These are phyloP conservation scores for Talaromyces sp. DNA, from an alignment of 2,329 filamentous ascomycete species.

Conservation along the genomic window DNA sequence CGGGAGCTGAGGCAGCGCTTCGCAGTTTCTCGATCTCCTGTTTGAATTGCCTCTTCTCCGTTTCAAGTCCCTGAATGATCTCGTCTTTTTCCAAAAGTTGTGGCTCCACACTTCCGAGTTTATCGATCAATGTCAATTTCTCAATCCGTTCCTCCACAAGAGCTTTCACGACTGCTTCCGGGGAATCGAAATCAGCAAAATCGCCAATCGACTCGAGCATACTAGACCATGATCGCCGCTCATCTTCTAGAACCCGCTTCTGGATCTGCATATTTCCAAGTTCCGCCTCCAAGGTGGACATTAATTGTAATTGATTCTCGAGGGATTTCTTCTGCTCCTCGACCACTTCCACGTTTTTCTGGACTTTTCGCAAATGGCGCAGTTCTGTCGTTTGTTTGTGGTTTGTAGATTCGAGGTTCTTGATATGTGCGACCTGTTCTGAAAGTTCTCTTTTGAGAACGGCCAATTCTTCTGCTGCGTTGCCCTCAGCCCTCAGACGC, in stretches of 20 bases:
- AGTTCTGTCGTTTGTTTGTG: slow-evolving; percentile 77
- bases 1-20: slow-evolving; percentile 40
- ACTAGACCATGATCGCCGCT: slow-evolving; percentile 80
- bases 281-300: slow-evolving; percentile 72
- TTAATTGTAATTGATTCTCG: slow-evolving; percentile 71
- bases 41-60: slow-evolving; percentile 64
- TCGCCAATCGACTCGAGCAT: slow-evolving; percentile 71
- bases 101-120: slow-evolving; percentile 73
- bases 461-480: slow-evolving; percentile 78
- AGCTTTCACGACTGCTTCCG: slow-evolving; percentile 80
- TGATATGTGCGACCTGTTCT: slow-evolving; percentile 90
- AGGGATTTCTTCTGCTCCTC: slow-evolving; percentile 91
- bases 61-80: slow-evolving; percentile 68
- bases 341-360: slow-evolving; percentile 87
- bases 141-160: slow-evolving; percentile 80
- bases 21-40: slow-evolving; percentile 71
- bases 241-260: slow-evolving; percentile 82
- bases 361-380: slow-evolving; percentile 73
- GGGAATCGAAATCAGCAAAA: slow-evolving; percentile 75
- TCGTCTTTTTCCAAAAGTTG: slow-evolving; percentile 76
- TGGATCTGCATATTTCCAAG: slow-evolving; percentile 78
- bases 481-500: slow-evolving; percentile 78
- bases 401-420: slow-evolving; percentile 75
- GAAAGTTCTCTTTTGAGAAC: slow-evolving; percentile 85
- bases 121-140: slow-evolving; percentile 75